Percentiles rank a stretch among this genome's conserved stretches.
Conservation (phyloP, 179 eudicot genomes). For the Gypsophila paniculata region DNA sequence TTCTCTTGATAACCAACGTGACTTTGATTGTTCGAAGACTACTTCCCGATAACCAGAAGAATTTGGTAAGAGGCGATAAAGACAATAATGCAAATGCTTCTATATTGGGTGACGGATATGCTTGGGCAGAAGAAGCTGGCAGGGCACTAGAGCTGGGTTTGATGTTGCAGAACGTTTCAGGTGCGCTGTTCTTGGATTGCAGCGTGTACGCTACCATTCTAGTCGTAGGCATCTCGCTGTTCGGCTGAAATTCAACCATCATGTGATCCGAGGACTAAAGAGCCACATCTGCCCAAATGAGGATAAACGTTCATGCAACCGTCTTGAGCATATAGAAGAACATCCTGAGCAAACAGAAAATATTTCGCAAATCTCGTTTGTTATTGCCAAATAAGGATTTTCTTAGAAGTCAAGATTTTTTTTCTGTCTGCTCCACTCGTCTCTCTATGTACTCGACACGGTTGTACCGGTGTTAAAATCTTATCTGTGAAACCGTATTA, state of each 20-base stretch:
- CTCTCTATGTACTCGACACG: background rate
- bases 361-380: background rate
- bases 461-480: background rate
- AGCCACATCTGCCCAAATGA: background rate
- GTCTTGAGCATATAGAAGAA: background rate
- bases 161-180: constrained; percentile 48
- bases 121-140: constrained; percentile 55
- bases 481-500: background rate
- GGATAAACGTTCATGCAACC: background rate
- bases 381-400: background rate
- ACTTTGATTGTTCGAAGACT: constrained; percentile 44
- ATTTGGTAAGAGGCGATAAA: constrained; percentile 25
- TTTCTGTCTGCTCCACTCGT: too few species aligned
- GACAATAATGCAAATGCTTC: constrained; percentile 16
- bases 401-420: background rate
- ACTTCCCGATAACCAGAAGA: constrained; percentile 34
- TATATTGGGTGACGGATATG: constrained; percentile 34
- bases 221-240: constrained; percentile 52
- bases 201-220: constrained; percentile 58
- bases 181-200: constrained; percentile 66
- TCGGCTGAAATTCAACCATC: constrained; percentile 22
- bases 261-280: background rate
- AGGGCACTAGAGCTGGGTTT: constrained; percentile 61
- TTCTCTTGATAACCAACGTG: constrained; percentile 56
- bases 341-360: background rate